These are phyloP conservation scores for Dictyostelium intermedium DNA, from an alignment of 78 protist species.

Conservation along the genomic window DNA sequence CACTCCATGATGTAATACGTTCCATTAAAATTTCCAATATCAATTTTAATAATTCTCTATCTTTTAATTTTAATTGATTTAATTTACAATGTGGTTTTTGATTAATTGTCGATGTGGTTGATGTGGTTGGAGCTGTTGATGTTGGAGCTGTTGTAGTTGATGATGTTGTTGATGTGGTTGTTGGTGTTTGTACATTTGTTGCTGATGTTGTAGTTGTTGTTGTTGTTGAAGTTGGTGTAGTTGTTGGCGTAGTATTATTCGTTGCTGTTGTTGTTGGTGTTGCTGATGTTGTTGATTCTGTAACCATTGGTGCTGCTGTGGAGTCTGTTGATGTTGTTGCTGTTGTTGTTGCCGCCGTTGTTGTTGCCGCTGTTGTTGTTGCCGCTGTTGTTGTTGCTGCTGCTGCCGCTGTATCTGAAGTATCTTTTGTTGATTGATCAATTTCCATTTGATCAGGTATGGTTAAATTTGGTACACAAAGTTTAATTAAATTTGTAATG, in stretches of 20 bases:
- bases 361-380: not conserved
- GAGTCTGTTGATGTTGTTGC: not conserved
- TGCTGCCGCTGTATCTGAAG: not conserved
- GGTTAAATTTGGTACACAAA: slow-evolving; percentile 39
- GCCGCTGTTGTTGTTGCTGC: not conserved
- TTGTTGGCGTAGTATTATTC: too few relatives aligned
- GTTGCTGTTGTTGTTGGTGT: not conserved
- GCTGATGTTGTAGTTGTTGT: not conserved
- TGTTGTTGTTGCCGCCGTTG: not conserved
- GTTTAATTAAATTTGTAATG: slow-evolving; percentile 20
- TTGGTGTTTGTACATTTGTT: not conserved
- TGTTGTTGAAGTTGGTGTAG: not conserved
- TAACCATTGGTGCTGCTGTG: not conserved
- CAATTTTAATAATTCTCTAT: not conserved
- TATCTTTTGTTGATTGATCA: not conserved
- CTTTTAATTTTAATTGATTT: not conserved
- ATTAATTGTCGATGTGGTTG: not conserved
- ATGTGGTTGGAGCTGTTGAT: not conserved
- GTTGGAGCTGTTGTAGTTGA: not conserved
- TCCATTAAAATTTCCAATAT: slow-evolving; percentile 21
- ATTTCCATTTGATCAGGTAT: slow-evolving; percentile 15
- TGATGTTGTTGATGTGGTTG: not conserved
- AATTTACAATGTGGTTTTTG: slow-evolving; percentile 32
- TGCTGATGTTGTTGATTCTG: not conserved
- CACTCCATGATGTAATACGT: not conserved